Conservation (phyloP, 2,329 filamentous ascomycete species). For the Pestalotiopsis sp. region DNA sequence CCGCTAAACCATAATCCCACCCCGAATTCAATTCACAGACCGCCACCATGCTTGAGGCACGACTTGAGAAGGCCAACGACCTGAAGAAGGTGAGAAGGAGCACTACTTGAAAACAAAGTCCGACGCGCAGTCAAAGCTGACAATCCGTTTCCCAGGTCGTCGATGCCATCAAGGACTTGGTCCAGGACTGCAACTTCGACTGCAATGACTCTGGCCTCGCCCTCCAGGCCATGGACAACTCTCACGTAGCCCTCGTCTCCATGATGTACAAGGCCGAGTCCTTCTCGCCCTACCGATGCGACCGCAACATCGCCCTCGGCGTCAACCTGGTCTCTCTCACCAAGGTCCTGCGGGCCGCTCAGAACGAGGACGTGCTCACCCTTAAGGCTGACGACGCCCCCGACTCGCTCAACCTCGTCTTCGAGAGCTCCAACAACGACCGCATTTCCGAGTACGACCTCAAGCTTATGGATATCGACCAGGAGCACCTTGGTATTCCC, state of each 20-base stretch:
- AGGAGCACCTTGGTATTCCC: conserved; percentile 97
- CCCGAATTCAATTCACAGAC: conserved; percentile 10
- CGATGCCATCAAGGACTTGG: conserved; percentile 98
- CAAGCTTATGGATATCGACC: conserved; percentile 99
- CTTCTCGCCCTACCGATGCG: conserved; percentile 95
- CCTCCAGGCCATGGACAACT: conserved; percentile 99
- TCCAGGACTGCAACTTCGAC: conserved; percentile 99
- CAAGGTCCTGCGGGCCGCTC: conserved; percentile 93
- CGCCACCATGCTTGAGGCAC: conserved; percentile 86
- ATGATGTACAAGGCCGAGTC: conserved; percentile 97
- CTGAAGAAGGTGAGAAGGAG: conserved; percentile 80
- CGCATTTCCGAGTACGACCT: conserved; percentile 98
- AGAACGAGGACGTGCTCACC: conserved; percentile 92
- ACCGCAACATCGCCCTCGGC: conserved; percentile 97
- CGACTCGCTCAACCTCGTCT: conserved; percentile 92
- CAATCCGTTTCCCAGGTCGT: conserved; percentile 68
- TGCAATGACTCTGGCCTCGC: conserved; percentile 99
- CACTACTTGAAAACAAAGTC: background rate
- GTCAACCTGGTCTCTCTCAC: conserved; percentile 96
- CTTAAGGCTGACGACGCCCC: conserved; percentile 96
- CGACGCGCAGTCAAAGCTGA: background rate
- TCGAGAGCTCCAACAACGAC: conserved; percentile 88
- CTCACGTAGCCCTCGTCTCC: conserved; percentile 95
- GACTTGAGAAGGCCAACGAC: conserved; percentile 88
- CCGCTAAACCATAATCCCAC: background rate